Conservation (phyloP, 2,329 filamentous ascomycete species). For the Sporothrix brasiliensis region DNA sequence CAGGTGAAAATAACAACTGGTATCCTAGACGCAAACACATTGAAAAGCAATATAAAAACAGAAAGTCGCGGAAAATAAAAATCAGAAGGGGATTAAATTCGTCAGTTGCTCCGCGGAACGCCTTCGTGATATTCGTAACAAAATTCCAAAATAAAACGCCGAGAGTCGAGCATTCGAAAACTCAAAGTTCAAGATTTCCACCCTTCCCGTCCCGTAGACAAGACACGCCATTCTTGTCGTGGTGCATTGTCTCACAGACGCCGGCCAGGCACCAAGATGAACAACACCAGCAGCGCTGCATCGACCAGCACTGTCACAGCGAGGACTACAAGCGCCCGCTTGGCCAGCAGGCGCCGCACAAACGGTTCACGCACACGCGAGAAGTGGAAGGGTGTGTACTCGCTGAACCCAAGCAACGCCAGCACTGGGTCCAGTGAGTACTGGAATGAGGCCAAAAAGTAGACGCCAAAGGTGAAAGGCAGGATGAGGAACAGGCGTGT, state of each 20-base stretch:
- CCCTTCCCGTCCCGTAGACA: background rate
- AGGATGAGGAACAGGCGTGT: conserved; percentile 80
- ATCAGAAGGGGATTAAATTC: conserved; percentile 11
- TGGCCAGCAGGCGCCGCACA: conserved; percentile 80
- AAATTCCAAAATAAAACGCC: conserved; percentile 17
- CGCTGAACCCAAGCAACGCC: conserved; percentile 85
- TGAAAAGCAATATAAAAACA: conserved; percentile 23
- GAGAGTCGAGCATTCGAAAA: background rate
- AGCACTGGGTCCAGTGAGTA: conserved; percentile 93
- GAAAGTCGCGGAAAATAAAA: conserved; percentile 20
- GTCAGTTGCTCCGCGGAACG: background rate
- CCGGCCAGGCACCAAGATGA: conserved; percentile 93
- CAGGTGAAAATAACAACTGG: conserved; percentile 24
- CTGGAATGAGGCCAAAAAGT: conserved; percentile 87
- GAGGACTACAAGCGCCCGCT: conserved; percentile 80
- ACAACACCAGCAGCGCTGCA: conserved; percentile 81
- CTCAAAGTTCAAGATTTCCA: background rate
- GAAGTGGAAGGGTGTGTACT: conserved; percentile 95
- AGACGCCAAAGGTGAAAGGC: conserved; percentile 88
- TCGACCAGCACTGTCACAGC: conserved; percentile 75
- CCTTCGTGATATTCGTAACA: conserved; percentile 25
- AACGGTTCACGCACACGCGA: conserved; percentile 87
- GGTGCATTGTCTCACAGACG: conserved; percentile 59
- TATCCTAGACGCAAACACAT: conserved; percentile 34
- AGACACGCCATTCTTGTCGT: background rate